Base-by-base conservation (phyloP, 2,329 filamentous ascomycete species). In the Neurospora crassa region DNA sequence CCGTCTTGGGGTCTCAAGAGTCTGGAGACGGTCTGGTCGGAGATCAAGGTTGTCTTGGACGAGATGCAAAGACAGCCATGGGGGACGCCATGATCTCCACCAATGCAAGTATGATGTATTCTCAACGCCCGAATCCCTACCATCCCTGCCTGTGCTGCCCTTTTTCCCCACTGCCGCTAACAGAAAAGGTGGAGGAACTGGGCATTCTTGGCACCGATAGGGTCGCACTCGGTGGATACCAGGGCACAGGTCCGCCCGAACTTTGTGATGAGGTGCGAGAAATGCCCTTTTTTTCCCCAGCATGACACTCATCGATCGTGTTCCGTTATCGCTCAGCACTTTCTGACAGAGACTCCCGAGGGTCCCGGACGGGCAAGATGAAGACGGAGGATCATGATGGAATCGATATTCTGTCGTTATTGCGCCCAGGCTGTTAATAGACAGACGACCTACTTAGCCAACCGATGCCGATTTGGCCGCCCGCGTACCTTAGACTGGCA, bases 31-130 rank as follows among this genome's bases (percentile, higher is more conserved):
- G 47, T 59, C 24, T 59, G 14, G 47, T 59, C 47, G 24, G 47
- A 47, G 42, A n/a, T 40, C 53, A 47, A 59, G 47, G 37, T 40
- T 40, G 53, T 40, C 37, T 16, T 69, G 37, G 47, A 67, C 29
- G 24, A 34, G 53, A n/a, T 41, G 45, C 20, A 63, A 69, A 68
- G 68, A 29, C 24, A n/a, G 37, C 59, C 42, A 34, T 16, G 20
- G 71, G 71, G 40, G 47, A 37, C 37, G 63, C 69, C 70, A 73
- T 73, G 59, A 71, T 71, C 71, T 34, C 53, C 71, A 47, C 40
- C 40, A 41, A 24, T 40, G 41, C 63, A 68, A 41, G 70, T 69
- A 73, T 73, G 71, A 73, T 73, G 71, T 73, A 73, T 73, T 73
- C 69, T 63, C 70, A 42, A 71, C 68, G 71, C 68, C 68, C 20